A percentile compares a stretch with the other conserved stretches of the same genome.
Conservation (phyloP, 768 basidiomycete species). For the Antrodiella citrinella region DNA sequence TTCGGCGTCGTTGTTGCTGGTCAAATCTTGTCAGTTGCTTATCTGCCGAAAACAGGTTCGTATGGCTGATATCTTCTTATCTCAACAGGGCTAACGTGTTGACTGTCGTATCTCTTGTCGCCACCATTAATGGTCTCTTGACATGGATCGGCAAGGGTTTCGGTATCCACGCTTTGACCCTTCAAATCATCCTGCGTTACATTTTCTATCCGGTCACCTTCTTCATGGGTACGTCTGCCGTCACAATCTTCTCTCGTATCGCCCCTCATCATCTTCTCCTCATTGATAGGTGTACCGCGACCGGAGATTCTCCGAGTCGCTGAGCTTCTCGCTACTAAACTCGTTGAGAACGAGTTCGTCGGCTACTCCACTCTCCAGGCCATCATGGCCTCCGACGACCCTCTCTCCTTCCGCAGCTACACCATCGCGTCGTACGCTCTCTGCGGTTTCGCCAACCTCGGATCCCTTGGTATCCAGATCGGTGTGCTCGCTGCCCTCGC, state of each 20-base stretch:
- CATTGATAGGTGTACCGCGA: conserved; percentile 56
- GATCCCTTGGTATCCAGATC: conserved; percentile 81
- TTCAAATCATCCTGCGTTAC: conserved; percentile 82
- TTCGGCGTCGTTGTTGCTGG: conserved; percentile 85
- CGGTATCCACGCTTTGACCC: conserved; percentile 72
- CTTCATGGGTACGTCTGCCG: too few species aligned
- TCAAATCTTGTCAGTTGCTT: conserved; percentile 60
- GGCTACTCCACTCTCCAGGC: conserved; percentile 56
- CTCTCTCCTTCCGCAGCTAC: conserved; percentile 65
- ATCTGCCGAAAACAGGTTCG: not conserved
- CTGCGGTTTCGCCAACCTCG: conserved; percentile 86
- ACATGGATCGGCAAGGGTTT: conserved; percentile 88
- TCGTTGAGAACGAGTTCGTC: conserved; percentile 82
- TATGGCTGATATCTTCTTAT: too few species aligned
- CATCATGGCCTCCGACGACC: conserved; percentile 34
- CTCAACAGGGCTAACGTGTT: conserved; percentile 67
- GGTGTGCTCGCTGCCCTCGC: conserved; percentile 67
- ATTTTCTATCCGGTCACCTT: conserved; percentile 84
- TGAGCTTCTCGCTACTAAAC: conserved; percentile 76
- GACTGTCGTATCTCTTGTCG: conserved; percentile 77
- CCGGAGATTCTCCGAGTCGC: conserved; percentile 76
- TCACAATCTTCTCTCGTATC: too few species aligned
- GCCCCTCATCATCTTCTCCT: not conserved
- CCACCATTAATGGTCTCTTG: conserved; percentile 73
- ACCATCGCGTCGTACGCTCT: conserved; percentile 83